Base-by-base conservation (phyloP, 371 early-diverging fungal species). In the Actinomortierella wolfii region DNA sequence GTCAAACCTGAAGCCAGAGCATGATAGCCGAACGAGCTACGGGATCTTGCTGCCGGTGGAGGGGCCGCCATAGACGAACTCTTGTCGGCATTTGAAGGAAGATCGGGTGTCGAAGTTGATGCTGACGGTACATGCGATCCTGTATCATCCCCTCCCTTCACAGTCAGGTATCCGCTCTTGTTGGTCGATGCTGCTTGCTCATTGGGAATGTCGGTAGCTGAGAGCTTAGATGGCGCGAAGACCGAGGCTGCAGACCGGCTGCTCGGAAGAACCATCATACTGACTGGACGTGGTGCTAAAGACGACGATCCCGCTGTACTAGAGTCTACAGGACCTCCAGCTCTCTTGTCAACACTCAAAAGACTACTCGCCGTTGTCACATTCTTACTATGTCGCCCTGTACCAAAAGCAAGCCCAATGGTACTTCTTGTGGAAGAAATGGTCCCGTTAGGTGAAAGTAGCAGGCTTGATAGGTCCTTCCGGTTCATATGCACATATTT, bases 391-490 rank as follows among this genome's bases (percentile, higher is more conserved):
- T 67, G 57, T 5, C 74, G 63, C 15, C 53, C 23, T 21, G 47
- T 21, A 20, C 63, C 61, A 48, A 73, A 73, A 13, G 56, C 28
- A 1, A 67, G 3, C 9, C 74, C 67, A 23, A 67, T 66, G 9
- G 74, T 73, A 50, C 43, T 54, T 15, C 74, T 50, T n/a, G 74
- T 59, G 3, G 74, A 67, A 49, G 74, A 67, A 49, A 66, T 56
- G 28, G 74, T 63, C 0, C 74, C 64, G 24, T 56, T 67, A 14
- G 67, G 60, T 34, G 34, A 34, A 34, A 34, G 34, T 7, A 73
- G 50, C n/a, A 73, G 63, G 25, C 60, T 73, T 5, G 74, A 26
- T 42, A 73, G 59, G 29, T 73, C 74, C 7, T 65, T 45, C 45
- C 43, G 66, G 13, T 63, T 47, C 7, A 53, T 41, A 7, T 57